Conservation (phyloP, 1,284 basidiomycete genomes). For the Sparassis latifolia region DNA sequence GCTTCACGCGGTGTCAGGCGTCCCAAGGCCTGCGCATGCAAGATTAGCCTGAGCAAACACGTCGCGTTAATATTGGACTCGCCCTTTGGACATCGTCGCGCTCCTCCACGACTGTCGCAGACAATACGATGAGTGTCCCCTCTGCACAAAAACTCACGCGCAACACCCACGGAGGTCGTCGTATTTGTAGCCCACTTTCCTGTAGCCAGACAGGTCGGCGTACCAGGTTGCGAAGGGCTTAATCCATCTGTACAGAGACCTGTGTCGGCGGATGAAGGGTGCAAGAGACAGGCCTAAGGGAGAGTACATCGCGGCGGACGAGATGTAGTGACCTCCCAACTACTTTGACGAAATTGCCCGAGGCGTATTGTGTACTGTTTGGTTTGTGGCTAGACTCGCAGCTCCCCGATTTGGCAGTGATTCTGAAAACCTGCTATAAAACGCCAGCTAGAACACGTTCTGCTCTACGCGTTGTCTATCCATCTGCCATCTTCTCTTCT, state of each 20-base stretch:
- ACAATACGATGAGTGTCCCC: conserved; percentile 2
- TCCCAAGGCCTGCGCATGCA: conserved; percentile 60
- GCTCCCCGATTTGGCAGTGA: conserved; percentile 26
- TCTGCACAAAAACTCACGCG: too few relatives aligned
- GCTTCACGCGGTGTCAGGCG: conserved; percentile 77
- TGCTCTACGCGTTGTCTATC: conserved; percentile 21
- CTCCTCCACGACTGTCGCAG: conserved; percentile 76
- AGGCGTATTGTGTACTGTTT: conserved; percentile 31
- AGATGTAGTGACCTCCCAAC: conserved; percentile 2
- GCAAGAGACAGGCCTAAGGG: conserved; percentile 78
- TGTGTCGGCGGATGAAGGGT: conserved; percentile 67
- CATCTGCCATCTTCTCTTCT: conserved; percentile 21
- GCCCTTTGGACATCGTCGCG: conserved; percentile 83
- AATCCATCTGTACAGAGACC: conserved; percentile 59
- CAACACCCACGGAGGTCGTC: conserved; percentile 80
- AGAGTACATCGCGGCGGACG: conserved; percentile 41
- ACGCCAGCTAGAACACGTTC: conserved; percentile 12
- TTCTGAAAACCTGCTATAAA: conserved; percentile 29
- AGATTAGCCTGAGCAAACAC: not conserved
- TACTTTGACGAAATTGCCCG: conserved; percentile 19
- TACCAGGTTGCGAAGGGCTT: conserved; percentile 86
- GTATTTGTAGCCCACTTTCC: conserved; percentile 87
- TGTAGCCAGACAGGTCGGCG: conserved; percentile 77
- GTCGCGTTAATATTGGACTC: conserved; percentile 9
- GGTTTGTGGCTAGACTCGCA: conserved; percentile 9